Base-by-base conservation (phyloP, 2,329 filamentous ascomycete genomes). In the Penicillium sp. region DNA sequence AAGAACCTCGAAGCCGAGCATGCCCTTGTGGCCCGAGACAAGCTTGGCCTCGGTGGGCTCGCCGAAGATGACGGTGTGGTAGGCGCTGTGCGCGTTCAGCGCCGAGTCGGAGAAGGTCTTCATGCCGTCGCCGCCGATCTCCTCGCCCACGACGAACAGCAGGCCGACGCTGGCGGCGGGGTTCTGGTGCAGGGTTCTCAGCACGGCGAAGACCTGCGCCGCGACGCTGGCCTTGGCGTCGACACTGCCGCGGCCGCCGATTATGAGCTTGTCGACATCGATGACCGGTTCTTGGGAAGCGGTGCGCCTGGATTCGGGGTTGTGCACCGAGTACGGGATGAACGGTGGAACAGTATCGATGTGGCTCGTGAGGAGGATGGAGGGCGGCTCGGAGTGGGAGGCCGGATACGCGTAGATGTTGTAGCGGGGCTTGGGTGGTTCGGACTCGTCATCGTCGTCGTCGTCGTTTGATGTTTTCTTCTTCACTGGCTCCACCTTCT, bases 41-140 rank as follows among this genome's bases (percentile, higher is more conserved):
- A 97, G 82, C 64, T 86, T 87, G 52, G 83, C 79, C 57, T 94
- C 88, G 0, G 93, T 98, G 0, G 91, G 91, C 63, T 98, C 93
- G 27, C 93, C 91, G 58, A 96, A 97, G 57, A 93, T 85, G 55
- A 87, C 82, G 3, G 87, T 80, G 21, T 83, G 76, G 71, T 80
- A 83, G 13, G 51, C 53, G 11, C 42, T 70, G 58, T 59, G 37
- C 47, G 36, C 69, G 55, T 81, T 74, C 64, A 76, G 55, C 43
- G 64, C 26, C 52, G 73, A 72, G 6, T 62, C 39, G 9, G 69
- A 71, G 54, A 72, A 73, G 34, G 63, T 57, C 35, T 64, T 65
- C 91, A 97, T 97, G 7, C 91, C 91, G 47, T 85, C 83, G 7
- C 91, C 91, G 3, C 73, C 73, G 2, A 75, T 77, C 64, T 97